These are phyloP conservation scores for Agaricales sp. DNA, from an alignment of 1,284 basidiomycete species.

Conservation along the genomic window DNA sequence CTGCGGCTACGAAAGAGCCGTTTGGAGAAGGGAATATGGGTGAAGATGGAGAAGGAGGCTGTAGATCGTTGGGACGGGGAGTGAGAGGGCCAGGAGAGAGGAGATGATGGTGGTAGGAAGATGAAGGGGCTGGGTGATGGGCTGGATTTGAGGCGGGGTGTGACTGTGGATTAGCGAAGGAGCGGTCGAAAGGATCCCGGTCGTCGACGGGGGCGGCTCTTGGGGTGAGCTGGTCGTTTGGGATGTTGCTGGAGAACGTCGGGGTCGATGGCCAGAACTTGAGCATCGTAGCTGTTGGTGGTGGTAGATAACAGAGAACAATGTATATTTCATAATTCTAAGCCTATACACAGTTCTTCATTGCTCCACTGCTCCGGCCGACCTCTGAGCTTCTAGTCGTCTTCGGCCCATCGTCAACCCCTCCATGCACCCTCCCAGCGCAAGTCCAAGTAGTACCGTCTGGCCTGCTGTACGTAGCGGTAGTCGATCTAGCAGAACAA, in stretches of 20 bases:
- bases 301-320: slow-evolving; percentile 9
- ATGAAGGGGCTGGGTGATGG: not conserved
- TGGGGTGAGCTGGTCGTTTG: slow-evolving; percentile 54
- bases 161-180: slow-evolving; percentile 21
- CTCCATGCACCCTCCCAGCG: slow-evolving; percentile 44
- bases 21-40: not conserved
- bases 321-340: slow-evolving; percentile 9
- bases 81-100: slow-evolving; percentile 14
- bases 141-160: slow-evolving; percentile 16
- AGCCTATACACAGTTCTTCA: slow-evolving; percentile 10
- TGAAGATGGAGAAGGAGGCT: slow-evolving; percentile 20
- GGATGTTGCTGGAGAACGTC: slow-evolving; percentile 28
- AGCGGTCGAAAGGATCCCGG: slow-evolving; percentile 60
- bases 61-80: slow-evolving; percentile 27
- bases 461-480: slow-evolving; percentile 39
- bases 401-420: slow-evolving; percentile 32
- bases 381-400: slow-evolving; percentile 20
- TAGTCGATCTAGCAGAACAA: slow-evolving; percentile 40
- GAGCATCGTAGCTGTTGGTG: slow-evolving; percentile 35
- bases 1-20: not conserved
- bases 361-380: too few species aligned
- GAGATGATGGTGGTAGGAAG: slow-evolving; percentile 15
- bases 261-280: slow-evolving; percentile 53
- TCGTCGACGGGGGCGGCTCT: slow-evolving; percentile 33
- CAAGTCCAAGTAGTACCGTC: slow-evolving; percentile 38